Percentiles rank a stretch among this genome's conserved stretches.
phyloP scores from a whole-genome alignment of 164 flowering plant genomes.

The Vitis rupestris region DNA sequence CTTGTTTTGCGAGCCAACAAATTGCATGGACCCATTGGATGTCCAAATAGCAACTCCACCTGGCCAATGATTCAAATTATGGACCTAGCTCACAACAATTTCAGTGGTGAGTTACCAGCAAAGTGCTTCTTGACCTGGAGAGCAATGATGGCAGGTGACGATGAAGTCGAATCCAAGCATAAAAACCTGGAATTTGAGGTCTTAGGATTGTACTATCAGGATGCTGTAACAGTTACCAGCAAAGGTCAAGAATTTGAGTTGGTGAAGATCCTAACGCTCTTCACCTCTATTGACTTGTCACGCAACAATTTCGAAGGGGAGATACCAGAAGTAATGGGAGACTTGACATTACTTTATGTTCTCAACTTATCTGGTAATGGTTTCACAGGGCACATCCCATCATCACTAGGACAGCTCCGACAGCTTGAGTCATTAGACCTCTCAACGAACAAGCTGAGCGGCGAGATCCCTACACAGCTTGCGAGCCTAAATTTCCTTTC shows the following conservation, averaged over 20 bases:
- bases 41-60: neutral
- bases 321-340: slow-evolving; percentile 15
- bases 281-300: slow-evolving; percentile 23
- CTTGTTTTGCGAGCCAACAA: slow-evolving; percentile 19
- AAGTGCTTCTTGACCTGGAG: too few relatives aligned
- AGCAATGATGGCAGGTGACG: too few relatives aligned
- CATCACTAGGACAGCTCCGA: slow-evolving; percentile 10
- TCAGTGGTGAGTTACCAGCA: neutral
- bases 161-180: too few relatives aligned
- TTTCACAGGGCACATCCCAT: neutral
- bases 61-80: slow-evolving; percentile 18
- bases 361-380: slow-evolving; percentile 16
- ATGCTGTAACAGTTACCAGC: too few relatives aligned
- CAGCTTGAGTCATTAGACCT: slow-evolving; percentile 21
- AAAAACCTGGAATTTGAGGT: too few relatives aligned
- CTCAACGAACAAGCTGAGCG: slow-evolving; percentile 14
- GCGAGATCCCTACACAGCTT: slow-evolving; percentile 12
- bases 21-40: slow-evolving; percentile 8
- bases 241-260: neutral
- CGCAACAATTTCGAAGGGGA: slow-evolving; percentile 14
- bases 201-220: too few relatives aligned
- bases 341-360: slow-evolving; percentile 9
- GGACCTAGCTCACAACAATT: slow-evolving; percentile 16
- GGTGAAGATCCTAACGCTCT: slow-evolving; percentile 16
- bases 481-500: slow-evolving; percentile 11